phyloP scores from a whole-genome alignment of 169 alveolate genomes.

The Theileria equi region DNA sequence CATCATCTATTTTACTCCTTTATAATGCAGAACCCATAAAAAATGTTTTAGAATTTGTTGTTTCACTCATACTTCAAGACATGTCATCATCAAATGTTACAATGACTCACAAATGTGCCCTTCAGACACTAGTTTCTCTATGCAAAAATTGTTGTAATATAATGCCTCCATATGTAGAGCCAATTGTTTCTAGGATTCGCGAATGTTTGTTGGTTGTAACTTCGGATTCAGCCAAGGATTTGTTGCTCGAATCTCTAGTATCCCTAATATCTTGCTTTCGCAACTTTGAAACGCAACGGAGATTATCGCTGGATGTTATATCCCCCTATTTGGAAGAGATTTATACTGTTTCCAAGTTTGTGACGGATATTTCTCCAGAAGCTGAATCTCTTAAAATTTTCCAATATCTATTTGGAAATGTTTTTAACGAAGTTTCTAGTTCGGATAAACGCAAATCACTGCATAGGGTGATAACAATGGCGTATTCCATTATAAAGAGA shows the following conservation, averaged over 20 bases:
- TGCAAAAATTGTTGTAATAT: constrained; percentile 48
- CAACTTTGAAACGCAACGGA: constrained; percentile 15
- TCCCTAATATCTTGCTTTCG: constrained; percentile 29
- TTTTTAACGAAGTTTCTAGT: not conserved
- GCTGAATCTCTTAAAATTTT: no score
- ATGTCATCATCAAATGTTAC: constrained; percentile 6
- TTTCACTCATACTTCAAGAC: constrained; percentile 13
- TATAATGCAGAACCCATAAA: constrained; percentile 37
- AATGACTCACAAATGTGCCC: constrained; percentile 29
- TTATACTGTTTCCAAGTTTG: no score
- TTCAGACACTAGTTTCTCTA: constrained; percentile 32
- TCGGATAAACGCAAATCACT: constrained; percentile 6
- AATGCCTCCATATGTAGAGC: constrained; percentile 32
- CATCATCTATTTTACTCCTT: constrained; percentile 29
- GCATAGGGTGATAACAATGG: constrained; percentile 41
- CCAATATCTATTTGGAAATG: no score
- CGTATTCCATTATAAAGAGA: constrained; percentile 27
- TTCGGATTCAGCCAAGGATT: constrained; percentile 20
- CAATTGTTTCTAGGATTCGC: constrained; percentile 26
- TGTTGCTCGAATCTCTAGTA: constrained; percentile 51
- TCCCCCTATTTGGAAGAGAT: constrained; percentile 35
- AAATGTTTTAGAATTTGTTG: constrained; percentile 40
- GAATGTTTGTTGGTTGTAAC: constrained; percentile 33
- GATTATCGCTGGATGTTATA: constrained; percentile 23
- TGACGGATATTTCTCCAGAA: no score